Evolutionary conservation across 2,329 filamentous ascomycete species (phyloP), one percentile per base, ranked within the genome.

Genomic region (Diaporthe sp.): DNA sequence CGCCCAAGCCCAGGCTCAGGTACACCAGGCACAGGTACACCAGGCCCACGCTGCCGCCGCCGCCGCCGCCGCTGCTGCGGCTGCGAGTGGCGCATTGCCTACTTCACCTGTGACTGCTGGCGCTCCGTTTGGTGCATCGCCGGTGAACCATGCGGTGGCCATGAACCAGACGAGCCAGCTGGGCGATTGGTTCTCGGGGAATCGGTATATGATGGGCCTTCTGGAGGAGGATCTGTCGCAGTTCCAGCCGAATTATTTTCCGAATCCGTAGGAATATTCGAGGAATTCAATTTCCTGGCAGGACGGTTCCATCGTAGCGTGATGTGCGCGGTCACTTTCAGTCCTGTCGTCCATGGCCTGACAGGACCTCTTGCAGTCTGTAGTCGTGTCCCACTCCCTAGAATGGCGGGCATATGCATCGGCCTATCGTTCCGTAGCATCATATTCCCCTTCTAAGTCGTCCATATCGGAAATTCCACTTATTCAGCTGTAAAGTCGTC

Each of bases 101-200:
- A 57, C 68, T 9, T 74, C 72, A 0, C 68, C 73, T 0, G 53
- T 74, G 19, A 70, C 58, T 37, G 55, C 72, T 31, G 70, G 72
- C 6, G 76, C 71, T 15, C 46, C 46, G 19, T 73, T 73, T 53
- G 58, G 62, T 68, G 77, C 58, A 44, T 76, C 42, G 72, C 62
- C 71, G 13, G 55, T 12, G 17, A 51, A 67, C 19, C 55, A 71
- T n/a, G 72, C 75, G 34, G 42, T 68, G 67, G 72, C 74, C 42
- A 46, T 77, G 55, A 76, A 80, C 74, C 80, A 84, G 75, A 81
- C 84, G 34, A 83, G 87, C 44, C 88, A 91, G 61, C 82, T 93
- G 75, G 89, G 89, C 2, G 91, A 92, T 77, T 93, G 92, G 92
- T 93, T 92, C 78, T 91, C 89, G 4, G 90, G 91, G 1, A 93